Evolutionary conservation across 2,329 filamentous ascomycete species (phyloP).

Genomic region (Epichloe uncinata): DNA sequence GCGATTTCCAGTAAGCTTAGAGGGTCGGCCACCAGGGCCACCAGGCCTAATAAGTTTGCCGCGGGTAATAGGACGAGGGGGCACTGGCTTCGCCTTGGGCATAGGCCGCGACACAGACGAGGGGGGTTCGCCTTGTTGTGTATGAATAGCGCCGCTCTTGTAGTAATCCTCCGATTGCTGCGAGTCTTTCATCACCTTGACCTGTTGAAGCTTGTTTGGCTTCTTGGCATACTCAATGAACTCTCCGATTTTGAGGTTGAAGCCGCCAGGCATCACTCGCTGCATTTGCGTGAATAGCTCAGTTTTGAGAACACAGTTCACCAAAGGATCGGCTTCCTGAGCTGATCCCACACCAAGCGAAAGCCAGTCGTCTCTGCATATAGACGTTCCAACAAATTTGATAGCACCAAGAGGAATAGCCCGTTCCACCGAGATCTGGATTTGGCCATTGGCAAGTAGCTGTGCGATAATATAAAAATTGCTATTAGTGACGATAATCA

Average conservation of each 20-base stretch:
- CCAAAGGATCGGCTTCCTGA: constrained; percentile 82
- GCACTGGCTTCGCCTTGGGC: constrained; percentile 73
- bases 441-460: constrained; percentile 65
- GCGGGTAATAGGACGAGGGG: constrained; percentile 80
- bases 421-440: constrained; percentile 69
- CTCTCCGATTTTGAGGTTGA: constrained; percentile 73
- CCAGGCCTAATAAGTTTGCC: constrained; percentile 87
- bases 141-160: constrained; percentile 88
- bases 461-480: constrained; percentile 87
- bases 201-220: constrained; percentile 75
- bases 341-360: constrained; percentile 79
- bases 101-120: constrained; percentile 74
- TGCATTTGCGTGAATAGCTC: constrained; percentile 92
- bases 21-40: constrained; percentile 69
- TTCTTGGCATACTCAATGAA: constrained; percentile 95
- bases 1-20: constrained; percentile 47
- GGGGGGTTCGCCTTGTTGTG: constrained; percentile 71
- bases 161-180: constrained; percentile 67
- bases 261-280: constrained; percentile 62
- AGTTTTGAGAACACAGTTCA: constrained; percentile 92
- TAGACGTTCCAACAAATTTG: constrained; percentile 74
- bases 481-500: constrained; percentile 69
- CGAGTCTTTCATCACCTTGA: constrained; percentile 86
- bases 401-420: constrained; percentile 75
- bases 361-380: constrained; percentile 90